Base-by-base conservation (phyloP, 768 basidiomycete genomes). In the Boletus coccyginus region DNA sequence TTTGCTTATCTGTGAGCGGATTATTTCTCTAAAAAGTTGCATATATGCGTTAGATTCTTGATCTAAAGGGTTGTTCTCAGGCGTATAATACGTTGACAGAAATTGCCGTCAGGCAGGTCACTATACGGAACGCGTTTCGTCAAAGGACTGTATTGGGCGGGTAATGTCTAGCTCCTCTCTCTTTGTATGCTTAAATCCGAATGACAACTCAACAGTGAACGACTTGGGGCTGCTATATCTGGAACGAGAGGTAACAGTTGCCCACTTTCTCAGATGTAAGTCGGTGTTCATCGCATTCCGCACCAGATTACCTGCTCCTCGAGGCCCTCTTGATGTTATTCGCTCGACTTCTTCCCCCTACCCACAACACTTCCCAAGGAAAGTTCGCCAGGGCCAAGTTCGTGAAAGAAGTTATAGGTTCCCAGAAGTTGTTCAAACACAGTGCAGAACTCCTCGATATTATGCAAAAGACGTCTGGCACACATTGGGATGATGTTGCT, bases 271-370 rank as follows among this genome's bases (percentile, higher is more conserved):
- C 42, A 10, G 41, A 39, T 27, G 35, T n/a, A 21, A 13, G 16
- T 27, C 16, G 3, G 8, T 33, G 4, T 27, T 44, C 12, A 58
- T 39, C 5, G 35, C 27, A 21, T 47, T n/a, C 12, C 46, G 9
- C 59, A 35, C 64, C 36, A 85, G 86, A 82, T 52, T 85, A 78
- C 61, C 70, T 87, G 17, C 76, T 78, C 14, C 67, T 85, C 42
- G 86, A 88, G 64, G 75, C 78, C 16, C 74, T 86, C 5, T 65
- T 87, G 42, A 78, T 81, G 50, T 61, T 88, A 1, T 79, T 86
- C 63, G 84, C 79, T 35, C 78, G 79, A 40, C 69, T 86, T 14
- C 67, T 87, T 27, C 83, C 85, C 17, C 70, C 80, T 13, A 66
- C 72, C 6, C 70, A 75, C 47, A 66, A 64, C n/a, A 70, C 67